Evolutionary conservation across 129 eudicot species (phyloP).

Genomic region (Arctium minus): DNA sequence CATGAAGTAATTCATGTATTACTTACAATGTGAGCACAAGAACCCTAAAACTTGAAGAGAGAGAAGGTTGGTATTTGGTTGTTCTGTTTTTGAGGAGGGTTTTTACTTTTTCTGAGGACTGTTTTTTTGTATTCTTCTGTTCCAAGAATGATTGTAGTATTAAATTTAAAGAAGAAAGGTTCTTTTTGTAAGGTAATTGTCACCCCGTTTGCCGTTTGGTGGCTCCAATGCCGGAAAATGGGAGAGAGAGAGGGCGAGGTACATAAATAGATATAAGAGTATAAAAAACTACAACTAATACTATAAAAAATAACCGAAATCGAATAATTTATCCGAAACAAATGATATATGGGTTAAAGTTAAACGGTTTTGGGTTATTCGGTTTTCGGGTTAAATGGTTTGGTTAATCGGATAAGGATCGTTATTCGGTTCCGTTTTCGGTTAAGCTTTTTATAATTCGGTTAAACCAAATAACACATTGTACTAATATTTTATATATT

Average conservation of each 20-base stretch:
- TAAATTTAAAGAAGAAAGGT: not conserved
- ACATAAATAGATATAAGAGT: no score
- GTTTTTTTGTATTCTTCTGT: not conserved
- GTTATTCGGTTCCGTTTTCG: no score
- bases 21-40: conserved; percentile 9
- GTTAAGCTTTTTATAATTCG: no score
- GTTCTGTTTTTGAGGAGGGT: conserved; percentile 4
- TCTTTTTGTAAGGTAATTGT: not conserved
- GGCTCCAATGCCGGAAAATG: conserved; percentile 13
- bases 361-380: no score
- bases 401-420: no score
- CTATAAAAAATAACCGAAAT: no score
- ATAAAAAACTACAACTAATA: no score
- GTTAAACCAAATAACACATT: no score
- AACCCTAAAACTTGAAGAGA: conserved; percentile 4
- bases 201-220: conserved; percentile 8
- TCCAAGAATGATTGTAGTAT: not conserved
- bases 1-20: not conserved
- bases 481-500: no score
- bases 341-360: no score
- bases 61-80: not conserved
- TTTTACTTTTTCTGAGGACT: not conserved
- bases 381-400: no score
- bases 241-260: not conserved
- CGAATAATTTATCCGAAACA: no score